These are phyloP conservation scores for Colletotrichum liaoningense DNA, from an alignment of 2,329 filamentous ascomycete genomes.

Conservation along the genomic window DNA sequence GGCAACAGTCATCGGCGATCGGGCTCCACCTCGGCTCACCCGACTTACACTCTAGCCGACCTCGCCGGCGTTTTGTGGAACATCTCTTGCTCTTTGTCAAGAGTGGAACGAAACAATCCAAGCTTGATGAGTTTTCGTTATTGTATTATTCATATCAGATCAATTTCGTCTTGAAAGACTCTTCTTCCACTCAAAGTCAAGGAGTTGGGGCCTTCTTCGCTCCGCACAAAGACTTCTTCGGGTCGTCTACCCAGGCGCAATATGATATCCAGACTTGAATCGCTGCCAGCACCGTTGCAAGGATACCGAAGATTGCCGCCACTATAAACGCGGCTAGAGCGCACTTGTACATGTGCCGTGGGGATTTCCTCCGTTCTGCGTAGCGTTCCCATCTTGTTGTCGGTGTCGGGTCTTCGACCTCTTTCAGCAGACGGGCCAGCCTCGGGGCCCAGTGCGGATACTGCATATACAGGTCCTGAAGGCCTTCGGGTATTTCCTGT, in stretches of 20 bases:
- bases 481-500: not conserved
- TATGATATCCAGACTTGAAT: not conserved
- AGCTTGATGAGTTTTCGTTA: not conserved
- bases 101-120: too few relatives aligned
- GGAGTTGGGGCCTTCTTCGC: not conserved
- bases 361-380: not conserved
- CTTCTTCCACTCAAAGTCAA: too few relatives aligned
- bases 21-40: not conserved
- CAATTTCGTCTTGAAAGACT: too few relatives aligned
- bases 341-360: not conserved
- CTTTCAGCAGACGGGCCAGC: not conserved
- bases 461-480: not conserved
- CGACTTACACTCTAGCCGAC: not conserved
- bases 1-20: slow-evolving; percentile 12
- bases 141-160: too few relatives aligned
- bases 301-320: not conserved
- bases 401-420: not conserved
- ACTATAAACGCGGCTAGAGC: accelerated
- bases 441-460: not conserved
- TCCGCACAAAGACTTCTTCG: not conserved
- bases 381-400: not conserved
- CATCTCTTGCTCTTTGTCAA: not conserved
- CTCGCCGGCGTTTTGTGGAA: not conserved
- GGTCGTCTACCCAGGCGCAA: not conserved
- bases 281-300: not conserved